Conservation (phyloP, 108 stramenopile species). For the Craspedostauros australis region DNA sequence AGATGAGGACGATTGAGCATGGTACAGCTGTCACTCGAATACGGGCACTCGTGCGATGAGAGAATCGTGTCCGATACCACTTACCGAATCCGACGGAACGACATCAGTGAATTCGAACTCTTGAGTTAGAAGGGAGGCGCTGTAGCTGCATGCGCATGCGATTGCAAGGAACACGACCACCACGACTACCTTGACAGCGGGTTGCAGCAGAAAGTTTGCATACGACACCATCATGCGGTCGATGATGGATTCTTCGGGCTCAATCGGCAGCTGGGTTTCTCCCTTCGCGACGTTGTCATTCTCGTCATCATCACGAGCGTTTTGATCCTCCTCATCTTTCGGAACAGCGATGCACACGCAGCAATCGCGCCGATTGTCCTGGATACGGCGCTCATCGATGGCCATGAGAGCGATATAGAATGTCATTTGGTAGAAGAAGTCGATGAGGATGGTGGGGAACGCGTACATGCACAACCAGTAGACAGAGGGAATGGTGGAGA, state of each 20-base stretch:
- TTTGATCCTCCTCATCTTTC: background rate
- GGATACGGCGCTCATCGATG: slow-evolving; percentile 16
- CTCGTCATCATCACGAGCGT: slow-evolving; percentile 1
- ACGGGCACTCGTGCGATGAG: no score
- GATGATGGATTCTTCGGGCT: background rate
- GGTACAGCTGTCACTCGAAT: no score
- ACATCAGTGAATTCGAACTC: slow-evolving; percentile 14
- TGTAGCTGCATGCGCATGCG: slow-evolving; percentile 13
- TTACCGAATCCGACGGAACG: slow-evolving; percentile 10
- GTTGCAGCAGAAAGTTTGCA: slow-evolving; percentile 6
- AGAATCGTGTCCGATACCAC: no score
- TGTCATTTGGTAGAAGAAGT: slow-evolving; percentile 15
- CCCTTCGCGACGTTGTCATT: no score
- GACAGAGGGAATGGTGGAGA: background rate
- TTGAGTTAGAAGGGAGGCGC: slow-evolving; percentile 9
- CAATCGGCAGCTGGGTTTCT: no score
- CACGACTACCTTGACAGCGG: slow-evolving; percentile 16
- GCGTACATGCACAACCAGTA: slow-evolving; percentile 23
- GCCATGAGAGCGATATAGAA: slow-evolving; percentile 18
- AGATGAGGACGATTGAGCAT: no score
- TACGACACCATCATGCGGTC: slow-evolving; percentile 21
- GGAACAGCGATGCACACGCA: slow-evolving; percentile 14
- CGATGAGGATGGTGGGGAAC: slow-evolving; percentile 4
- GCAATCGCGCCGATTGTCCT: slow-evolving; percentile 19
- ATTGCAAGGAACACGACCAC: slow-evolving; percentile 11